Base-by-base conservation (phyloP, 2,329 filamentous ascomycete species). In the Amylocarpus encephaloides region DNA sequence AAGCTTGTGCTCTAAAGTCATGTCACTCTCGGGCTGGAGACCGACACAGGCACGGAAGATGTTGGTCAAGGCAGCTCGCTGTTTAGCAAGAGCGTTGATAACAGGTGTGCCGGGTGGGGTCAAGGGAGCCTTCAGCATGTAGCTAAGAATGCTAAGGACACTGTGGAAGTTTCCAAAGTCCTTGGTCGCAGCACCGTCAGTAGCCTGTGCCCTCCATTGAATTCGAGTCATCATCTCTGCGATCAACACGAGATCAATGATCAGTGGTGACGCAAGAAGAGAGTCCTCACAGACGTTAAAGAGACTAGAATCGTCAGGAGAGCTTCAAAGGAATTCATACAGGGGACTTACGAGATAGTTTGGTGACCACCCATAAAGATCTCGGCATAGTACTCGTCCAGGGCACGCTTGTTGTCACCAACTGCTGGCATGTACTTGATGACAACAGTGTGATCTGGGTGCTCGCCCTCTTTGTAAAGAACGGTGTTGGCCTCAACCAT, bases 401-500 rank as follows among this genome's bases (percentile, higher is more conserved):
- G 79, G 48, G 93, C 93, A 67, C 93, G 90, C 83, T 98, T 98
- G 80, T 96, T 94, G 74, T 98, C 93, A 56, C 93, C 93, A 43
- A 98, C 93, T 57, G 91, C 89, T 33, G 93, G 93, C 91, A 98
- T 95, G 78, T 98, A 98, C 82, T 98, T 98, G 83, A 98, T 98
- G 62, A 98, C 93, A 53, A 98, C 93, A 53, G 88, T 94, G 76
- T 98, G 93, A 69, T 98, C 91, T 2, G 93, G 93, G 71, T 97
- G 91, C 75, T 98, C 93, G 62, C 85, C 90, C 64, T 88, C 76
- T 71, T 85, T 82, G 78, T 98, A 98, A 50, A 98, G 79, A 44
- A 97, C 83, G 45, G 73, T 76, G 76, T 98, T 98, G 66, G 93
- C 92, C 65, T 89, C 91, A 53, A 98, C 93, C 93, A 98, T 98